Evolutionary conservation across 805 yeast species (phyloP).

Genomic region (Pichia rugopelliculosa): DNA sequence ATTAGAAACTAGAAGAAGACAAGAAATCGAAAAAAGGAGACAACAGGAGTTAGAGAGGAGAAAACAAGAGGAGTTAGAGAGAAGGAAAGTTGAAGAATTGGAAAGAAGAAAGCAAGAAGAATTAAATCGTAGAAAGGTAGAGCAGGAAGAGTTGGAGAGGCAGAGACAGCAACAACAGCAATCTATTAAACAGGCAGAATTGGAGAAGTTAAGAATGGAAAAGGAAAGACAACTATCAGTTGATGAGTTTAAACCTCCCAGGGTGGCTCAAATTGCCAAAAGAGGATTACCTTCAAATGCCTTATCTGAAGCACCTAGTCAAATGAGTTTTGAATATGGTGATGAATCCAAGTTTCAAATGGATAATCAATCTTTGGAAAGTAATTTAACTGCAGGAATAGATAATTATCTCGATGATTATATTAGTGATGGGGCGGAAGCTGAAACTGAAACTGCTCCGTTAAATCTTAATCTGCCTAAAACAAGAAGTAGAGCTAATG

Average conservation of each 20-base stretch:
- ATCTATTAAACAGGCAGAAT: constrained; percentile 2
- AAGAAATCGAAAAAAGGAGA: constrained; percentile 3
- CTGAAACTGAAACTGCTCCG: constrained; percentile 7
- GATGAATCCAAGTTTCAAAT: constrained; percentile 3
- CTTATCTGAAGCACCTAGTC: constrained; percentile 5
- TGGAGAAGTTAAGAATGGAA: not conserved
- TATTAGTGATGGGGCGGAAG: constrained; percentile 5
- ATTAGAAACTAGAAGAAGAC: constrained; percentile 2
- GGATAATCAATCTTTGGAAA: constrained; percentile 2
- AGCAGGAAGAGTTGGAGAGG: not conserved
- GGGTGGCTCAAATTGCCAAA: not conserved
- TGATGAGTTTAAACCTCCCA: not conserved
- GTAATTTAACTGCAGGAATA: not conserved
- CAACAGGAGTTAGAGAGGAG: constrained; percentile 2
- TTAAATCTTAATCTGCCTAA: constrained; percentile 2
- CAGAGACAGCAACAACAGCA: constrained; percentile 1
- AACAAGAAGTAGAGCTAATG: constrained; percentile 1
- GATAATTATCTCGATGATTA: constrained; percentile 5
- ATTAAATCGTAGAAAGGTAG: not conserved
- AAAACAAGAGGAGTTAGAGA: constrained; percentile 1
- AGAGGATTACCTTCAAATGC: constrained; percentile 7
- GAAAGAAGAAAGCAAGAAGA: not conserved
- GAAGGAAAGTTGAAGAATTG: not conserved
- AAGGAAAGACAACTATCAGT: not conserved
- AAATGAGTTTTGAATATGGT: constrained; percentile 10